Evolutionary conservation across 768 basidiomycete genomes (phyloP).

Genomic region (Collybiopsis luxurians): DNA sequence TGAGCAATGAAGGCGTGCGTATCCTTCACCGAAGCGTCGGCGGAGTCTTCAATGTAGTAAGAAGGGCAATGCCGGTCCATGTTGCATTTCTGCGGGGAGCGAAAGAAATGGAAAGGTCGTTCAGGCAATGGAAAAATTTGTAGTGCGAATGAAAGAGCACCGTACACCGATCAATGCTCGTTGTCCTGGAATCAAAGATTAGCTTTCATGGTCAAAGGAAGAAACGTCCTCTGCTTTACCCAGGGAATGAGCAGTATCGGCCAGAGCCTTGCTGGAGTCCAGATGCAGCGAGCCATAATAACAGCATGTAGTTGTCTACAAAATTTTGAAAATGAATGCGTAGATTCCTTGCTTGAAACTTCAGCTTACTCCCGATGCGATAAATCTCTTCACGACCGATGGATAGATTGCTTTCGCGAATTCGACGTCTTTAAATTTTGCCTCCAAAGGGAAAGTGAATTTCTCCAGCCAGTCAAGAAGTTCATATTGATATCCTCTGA

Average conservation of each 20-base stretch:
- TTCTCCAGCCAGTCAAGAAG: constrained; percentile 86
- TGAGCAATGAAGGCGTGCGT: constrained; percentile 68
- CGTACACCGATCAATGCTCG: constrained; percentile 83
- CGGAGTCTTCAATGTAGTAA: constrained; percentile 68
- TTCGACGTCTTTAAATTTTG: constrained; percentile 61
- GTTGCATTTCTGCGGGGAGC: constrained; percentile 91
- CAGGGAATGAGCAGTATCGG: constrained; percentile 62
- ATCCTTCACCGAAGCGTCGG: constrained; percentile 52
- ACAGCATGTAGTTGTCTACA: constrained; percentile 89
- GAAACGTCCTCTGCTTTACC: constrained; percentile 35
- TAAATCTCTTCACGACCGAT: constrained; percentile 65
- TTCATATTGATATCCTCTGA: constrained; percentile 71
- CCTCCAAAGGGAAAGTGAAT: constrained; percentile 87
- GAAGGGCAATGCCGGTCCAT: constrained; percentile 76
- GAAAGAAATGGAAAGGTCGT: neutral
- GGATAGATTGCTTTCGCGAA: constrained; percentile 73
- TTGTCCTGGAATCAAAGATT: constrained; percentile 48
- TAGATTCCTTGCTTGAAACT: no score
- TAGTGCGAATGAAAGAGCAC: constrained; percentile 13
- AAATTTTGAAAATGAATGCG: no score
- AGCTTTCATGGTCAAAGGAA: neutral
- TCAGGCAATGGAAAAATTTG: neutral
- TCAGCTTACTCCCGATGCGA: constrained; percentile 73
- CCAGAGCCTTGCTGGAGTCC: constrained; percentile 78
- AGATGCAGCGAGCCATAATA: constrained; percentile 86